Base-by-base conservation (phyloP, 2,329 filamentous ascomycete genomes). In the Setomelanomma holmii region DNA sequence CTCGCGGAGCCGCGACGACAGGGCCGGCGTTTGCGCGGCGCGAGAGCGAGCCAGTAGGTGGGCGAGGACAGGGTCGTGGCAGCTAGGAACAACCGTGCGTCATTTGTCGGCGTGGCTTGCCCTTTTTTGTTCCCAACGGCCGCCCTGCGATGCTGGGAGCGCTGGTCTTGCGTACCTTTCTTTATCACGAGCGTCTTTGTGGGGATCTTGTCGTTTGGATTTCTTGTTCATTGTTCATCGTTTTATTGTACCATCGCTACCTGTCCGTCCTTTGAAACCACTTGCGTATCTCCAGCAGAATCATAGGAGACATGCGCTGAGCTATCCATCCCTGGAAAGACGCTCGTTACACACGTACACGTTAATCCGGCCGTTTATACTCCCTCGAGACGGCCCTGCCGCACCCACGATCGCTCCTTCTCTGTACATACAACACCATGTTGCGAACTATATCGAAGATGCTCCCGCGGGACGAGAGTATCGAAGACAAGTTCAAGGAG, bases 401-500 rank as follows among this genome's bases (percentile, higher is more conserved):
- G 50, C 53, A 44, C 49, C 43, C 48, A 50, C 49, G 44, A 23
- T 34, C 40, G 40, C 40, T 41, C 41, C 22, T 17, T 7, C 33
- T 30, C 34, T 40, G 40, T 45, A 48, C 52, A 45, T 35, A 58
- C 44, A 44, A 43, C 51, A 60, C 51, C 39, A 71, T 71, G 68
- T 58, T 58, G 5, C 27, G 33, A 23, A 27, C 35, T 40, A 41
- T 59, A 45, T 56, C 49, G 17, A 45, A 44, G 46, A 45, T 67
- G 58, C 56, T 71, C 48, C 50, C 60, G 51, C 64, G 66, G 53
- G 64, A 68, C 60, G 55, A 63, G 57, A 69, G 63, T 49, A 58
- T 67, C 8, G 61, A 64, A 16, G 45, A 72, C 17, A 70, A 72
- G 63, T 64, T 74, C 43, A 51, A 71, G 49, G 33, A 61, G 10